A percentile compares a stretch with the other conserved stretches of the same genome.
These are phyloP conservation scores for Chenopodium berlandieri DNA, from an alignment of 148 eudicot genomes.

Conservation along the genomic window DNA sequence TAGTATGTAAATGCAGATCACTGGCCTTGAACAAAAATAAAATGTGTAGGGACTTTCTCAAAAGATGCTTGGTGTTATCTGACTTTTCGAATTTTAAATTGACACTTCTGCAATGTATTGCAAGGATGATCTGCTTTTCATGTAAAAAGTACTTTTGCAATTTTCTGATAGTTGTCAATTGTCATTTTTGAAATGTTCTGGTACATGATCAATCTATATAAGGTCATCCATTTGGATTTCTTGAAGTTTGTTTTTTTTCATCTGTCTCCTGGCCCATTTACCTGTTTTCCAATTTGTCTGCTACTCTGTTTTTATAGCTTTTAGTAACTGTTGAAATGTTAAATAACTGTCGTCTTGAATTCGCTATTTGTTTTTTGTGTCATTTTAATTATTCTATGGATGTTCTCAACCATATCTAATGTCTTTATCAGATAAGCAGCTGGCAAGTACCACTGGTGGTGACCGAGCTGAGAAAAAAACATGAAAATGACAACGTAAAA, in stretches of 20 bases:
- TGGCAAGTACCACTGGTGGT: conserved; percentile 94
- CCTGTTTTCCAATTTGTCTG: conserved; percentile 2
- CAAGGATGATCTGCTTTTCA: too few relatives aligned
- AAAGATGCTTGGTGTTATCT: too few relatives aligned
- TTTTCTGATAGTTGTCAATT: too few relatives aligned
- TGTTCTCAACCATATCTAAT: conserved; percentile 3
- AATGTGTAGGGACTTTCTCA: too few relatives aligned
- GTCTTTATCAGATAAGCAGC: conserved; percentile 67
- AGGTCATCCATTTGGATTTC: background rate
- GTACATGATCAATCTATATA: background rate
- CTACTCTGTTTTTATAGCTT: background rate
- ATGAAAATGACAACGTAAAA: conserved; percentile 52
- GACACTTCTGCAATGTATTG: too few relatives aligned
- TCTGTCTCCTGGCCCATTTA: background rate
- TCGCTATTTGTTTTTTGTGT: background rate
- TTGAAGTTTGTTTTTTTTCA: background rate
- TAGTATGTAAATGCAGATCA: too few relatives aligned
- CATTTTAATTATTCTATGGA: background rate
- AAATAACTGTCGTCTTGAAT: background rate
- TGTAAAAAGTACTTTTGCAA: too few relatives aligned
- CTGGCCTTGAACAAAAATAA: too few relatives aligned
- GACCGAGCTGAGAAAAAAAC: conserved; percentile 65
- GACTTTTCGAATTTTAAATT: too few relatives aligned
- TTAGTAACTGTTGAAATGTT: background rate
- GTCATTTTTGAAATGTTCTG: too few relatives aligned